A percentile compares a stretch with the other conserved stretches of the same genome.
These are phyloP conservation scores for Penicillium sp. DNA, from an alignment of 2,329 filamentous ascomycete genomes.

Conservation along the genomic window DNA sequence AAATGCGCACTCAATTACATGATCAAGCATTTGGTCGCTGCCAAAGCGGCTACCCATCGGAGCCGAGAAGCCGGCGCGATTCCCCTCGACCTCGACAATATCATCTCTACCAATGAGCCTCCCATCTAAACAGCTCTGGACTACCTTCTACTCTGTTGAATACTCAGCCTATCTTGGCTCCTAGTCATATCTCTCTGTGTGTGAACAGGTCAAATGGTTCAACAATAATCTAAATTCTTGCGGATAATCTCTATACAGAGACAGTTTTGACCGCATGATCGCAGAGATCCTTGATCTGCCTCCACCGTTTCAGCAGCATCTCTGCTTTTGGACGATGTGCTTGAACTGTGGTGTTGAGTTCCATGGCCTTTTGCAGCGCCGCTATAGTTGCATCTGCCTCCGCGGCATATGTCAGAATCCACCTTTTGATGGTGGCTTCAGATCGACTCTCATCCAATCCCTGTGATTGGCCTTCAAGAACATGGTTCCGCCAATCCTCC, in stretches of 20 bases:
- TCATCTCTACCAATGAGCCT: constrained; percentile 8
- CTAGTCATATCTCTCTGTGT: neutral
- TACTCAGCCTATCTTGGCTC: neutral
- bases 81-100: constrained; percentile 27
- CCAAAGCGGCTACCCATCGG: constrained; percentile 55
- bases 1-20: constrained; percentile 69
- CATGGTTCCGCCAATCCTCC: constrained; percentile 40
- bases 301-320: constrained; percentile 38
- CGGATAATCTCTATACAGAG: constrained; percentile 13
- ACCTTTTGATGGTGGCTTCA: constrained; percentile 33
- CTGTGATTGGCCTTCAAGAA: constrained; percentile 36
- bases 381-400: constrained; percentile 34
- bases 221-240: neutral
- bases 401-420: constrained; percentile 35
- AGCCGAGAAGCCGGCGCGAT: constrained; percentile 32
- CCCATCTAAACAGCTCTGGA: constrained; percentile 1
- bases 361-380: constrained; percentile 21
- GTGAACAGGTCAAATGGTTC: neutral
- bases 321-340: constrained; percentile 25
- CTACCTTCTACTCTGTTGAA: neutral
- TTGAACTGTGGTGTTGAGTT: constrained; percentile 14
- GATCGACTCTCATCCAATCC: constrained; percentile 33
- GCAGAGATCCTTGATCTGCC: constrained; percentile 39
- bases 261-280: constrained; percentile 24
- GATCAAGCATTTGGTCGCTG: constrained; percentile 70